A percentile compares a stretch with the other conserved stretches of the same genome.
phyloP scores from a whole-genome alignment of 2,329 filamentous ascomycete species.

The Eurotiales sp. region DNA sequence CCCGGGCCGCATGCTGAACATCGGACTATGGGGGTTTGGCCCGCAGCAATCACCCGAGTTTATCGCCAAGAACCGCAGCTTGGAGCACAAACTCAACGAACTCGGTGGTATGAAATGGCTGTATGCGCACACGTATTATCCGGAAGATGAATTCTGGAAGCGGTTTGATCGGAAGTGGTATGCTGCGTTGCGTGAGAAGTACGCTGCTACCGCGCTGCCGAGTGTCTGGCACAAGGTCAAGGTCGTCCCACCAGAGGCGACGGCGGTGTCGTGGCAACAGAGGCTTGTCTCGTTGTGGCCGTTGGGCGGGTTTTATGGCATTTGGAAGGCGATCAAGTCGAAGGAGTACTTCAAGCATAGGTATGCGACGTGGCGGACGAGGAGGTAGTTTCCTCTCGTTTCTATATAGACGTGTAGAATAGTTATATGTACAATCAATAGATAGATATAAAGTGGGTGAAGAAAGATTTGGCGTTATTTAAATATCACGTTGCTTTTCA shows the following conservation, averaged over 20 bases:
- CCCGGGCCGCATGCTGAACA: constrained; percentile 43
- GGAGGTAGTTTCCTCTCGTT: neutral
- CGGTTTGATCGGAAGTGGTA: constrained; percentile 40
- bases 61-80: constrained; percentile 62
- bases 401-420: neutral
- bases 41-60: constrained; percentile 56
- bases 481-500: too few species aligned
- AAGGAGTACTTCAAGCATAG: constrained; percentile 16
- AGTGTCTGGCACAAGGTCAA: constrained; percentile 37
- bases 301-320: constrained; percentile 13
- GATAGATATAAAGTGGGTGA: constrained; percentile 1
- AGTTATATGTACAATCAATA: neutral
- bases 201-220: constrained; percentile 32
- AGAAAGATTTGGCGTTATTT: too few species aligned
- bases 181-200: constrained; percentile 36
- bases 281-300: constrained; percentile 11
- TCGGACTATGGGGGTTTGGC: constrained; percentile 77
- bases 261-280: constrained; percentile 16
- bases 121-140: constrained; percentile 82
- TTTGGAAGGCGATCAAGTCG: constrained; percentile 15
- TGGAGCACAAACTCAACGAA: constrained; percentile 66
- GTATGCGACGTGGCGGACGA: constrained; percentile 14
- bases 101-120: constrained; percentile 81
- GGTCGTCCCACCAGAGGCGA: constrained; percentile 7
- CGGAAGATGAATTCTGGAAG: constrained; percentile 50